Percentiles rank a stretch among this genome's conserved stretches.
Evolutionary conservation across 768 basidiomycete species (phyloP).

Genomic region (Tylopilus felleus): DNA sequence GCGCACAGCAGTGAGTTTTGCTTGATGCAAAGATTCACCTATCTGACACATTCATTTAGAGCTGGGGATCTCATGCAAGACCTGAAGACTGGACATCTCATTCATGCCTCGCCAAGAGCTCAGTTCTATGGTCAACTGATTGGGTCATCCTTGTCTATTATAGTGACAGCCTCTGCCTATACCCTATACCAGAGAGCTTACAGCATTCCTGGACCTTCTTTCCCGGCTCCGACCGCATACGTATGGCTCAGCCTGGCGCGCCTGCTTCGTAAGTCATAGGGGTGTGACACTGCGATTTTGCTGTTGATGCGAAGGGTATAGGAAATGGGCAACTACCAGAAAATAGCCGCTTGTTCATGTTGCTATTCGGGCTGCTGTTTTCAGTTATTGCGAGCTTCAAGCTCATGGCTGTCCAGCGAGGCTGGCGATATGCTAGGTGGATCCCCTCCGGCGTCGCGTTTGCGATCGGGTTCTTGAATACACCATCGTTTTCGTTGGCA

Average conservation of each 20-base stretch:
- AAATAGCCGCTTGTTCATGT: slow-evolving; percentile 75
- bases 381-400: slow-evolving; percentile 65
- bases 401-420: slow-evolving; percentile 48
- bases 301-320: slow-evolving; percentile 29
- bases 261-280: slow-evolving; percentile 56
- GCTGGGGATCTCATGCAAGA: slow-evolving; percentile 99
- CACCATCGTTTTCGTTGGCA: slow-evolving; percentile 91
- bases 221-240: slow-evolving; percentile 93
- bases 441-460: slow-evolving; percentile 93
- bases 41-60: slow-evolving; percentile 36
- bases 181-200: slow-evolving; percentile 86
- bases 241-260: slow-evolving; percentile 85
- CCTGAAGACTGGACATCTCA: slow-evolving; percentile 93
- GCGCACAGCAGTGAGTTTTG: slow-evolving; percentile 76
- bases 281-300: neutral
- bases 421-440: slow-evolving; percentile 61
- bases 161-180: slow-evolving; percentile 87
- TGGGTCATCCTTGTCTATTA: slow-evolving; percentile 81
- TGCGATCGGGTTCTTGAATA: slow-evolving; percentile 94
- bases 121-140: slow-evolving; percentile 95
- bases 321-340: slow-evolving; percentile 82
- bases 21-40: neutral
- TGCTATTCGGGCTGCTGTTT: slow-evolving; percentile 70
- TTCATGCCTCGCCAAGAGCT: slow-evolving; percentile 85
- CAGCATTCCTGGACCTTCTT: slow-evolving; percentile 87